Conservation (phyloP, 2,329 filamentous ascomycete genomes). For the Biscogniauxia mediterranea region DNA sequence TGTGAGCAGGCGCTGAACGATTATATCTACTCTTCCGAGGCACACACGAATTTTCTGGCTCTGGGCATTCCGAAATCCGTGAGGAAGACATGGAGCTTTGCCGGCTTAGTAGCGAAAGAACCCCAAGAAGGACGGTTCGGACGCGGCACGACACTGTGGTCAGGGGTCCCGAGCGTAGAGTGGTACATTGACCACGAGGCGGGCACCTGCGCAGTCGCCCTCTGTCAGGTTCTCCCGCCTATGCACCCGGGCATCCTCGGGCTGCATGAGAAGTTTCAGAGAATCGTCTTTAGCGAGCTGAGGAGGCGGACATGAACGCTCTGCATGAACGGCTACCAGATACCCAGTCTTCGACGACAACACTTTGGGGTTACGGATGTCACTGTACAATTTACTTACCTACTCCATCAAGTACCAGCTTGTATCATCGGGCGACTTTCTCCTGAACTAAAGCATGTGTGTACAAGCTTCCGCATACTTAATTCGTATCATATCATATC, state of each 20-base stretch:
- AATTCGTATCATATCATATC: too few relatives aligned
- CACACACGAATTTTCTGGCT: slow-evolving; percentile 17
- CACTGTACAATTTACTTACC: too few relatives aligned
- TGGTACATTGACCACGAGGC: slow-evolving; percentile 30
- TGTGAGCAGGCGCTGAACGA: slow-evolving; percentile 25
- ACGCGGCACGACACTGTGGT: slow-evolving; percentile 22
- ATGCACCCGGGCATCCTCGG: slow-evolving; percentile 21
- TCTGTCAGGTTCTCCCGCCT: slow-evolving; percentile 25
- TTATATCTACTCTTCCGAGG: slow-evolving; percentile 14
- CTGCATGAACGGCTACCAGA: too few relatives aligned
- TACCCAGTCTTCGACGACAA: too few relatives aligned
- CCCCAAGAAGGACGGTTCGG: slow-evolving; percentile 21
- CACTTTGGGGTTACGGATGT: too few relatives aligned
- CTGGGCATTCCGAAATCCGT: slow-evolving; percentile 19
- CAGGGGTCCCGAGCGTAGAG: slow-evolving; percentile 18
- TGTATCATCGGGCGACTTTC: too few relatives aligned
- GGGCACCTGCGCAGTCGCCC: slow-evolving; percentile 22
- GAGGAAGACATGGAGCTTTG: slow-evolving; percentile 26
- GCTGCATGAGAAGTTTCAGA: slow-evolving; percentile 26
- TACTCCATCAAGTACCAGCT: too few relatives aligned
- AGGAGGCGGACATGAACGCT: too few relatives aligned
- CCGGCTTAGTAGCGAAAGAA: slow-evolving; percentile 25
- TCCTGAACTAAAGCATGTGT: too few relatives aligned
- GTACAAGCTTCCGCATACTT: too few relatives aligned
- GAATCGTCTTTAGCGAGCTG: slow-evolving; percentile 6